phyloP scores from a whole-genome alignment of 805 yeast genomes.

The Spathaspora arborariae region DNA sequence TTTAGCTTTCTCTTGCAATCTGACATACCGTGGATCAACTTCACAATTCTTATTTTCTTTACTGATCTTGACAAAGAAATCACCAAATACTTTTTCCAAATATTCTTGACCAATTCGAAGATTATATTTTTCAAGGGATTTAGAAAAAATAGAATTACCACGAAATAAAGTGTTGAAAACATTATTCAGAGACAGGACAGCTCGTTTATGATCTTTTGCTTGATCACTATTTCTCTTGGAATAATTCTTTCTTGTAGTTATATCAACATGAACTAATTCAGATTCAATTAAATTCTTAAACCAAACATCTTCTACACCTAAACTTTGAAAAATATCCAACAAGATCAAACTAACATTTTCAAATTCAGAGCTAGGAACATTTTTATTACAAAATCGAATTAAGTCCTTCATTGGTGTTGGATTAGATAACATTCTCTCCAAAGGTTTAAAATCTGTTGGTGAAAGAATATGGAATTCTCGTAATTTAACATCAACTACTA shows the following conservation, averaged over 20 bases:
- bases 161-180: slow-evolving; percentile 54
- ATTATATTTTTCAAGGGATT: slow-evolving; percentile 74
- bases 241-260: slow-evolving; percentile 40
- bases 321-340: slow-evolving; percentile 70
- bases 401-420: slow-evolving; percentile 48
- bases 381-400: slow-evolving; percentile 43
- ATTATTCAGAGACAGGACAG: slow-evolving; percentile 16
- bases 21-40: slow-evolving; percentile 68
- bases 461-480: slow-evolving; percentile 58
- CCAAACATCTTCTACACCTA: slow-evolving; percentile 69
- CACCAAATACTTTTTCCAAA: slow-evolving; percentile 67
- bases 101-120: slow-evolving; percentile 77
- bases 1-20: slow-evolving; percentile 29
- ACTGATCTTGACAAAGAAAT: slow-evolving; percentile 54
- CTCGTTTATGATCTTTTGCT: slow-evolving; percentile 1
- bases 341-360: slow-evolving; percentile 57
- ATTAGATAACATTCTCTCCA: slow-evolving; percentile 58
- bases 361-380: slow-evolving; percentile 39
- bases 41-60: slow-evolving; percentile 61
- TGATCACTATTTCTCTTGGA: slow-evolving; percentile 17
- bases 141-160: slow-evolving; percentile 80
- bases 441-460: slow-evolving; percentile 52
- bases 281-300: slow-evolving; percentile 62
- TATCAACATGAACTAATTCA: slow-evolving; percentile 54
- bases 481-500: slow-evolving; percentile 48